Base-by-base conservation (phyloP, 2,329 filamentous ascomycete species). In the Microdochium bolleyi region DNA sequence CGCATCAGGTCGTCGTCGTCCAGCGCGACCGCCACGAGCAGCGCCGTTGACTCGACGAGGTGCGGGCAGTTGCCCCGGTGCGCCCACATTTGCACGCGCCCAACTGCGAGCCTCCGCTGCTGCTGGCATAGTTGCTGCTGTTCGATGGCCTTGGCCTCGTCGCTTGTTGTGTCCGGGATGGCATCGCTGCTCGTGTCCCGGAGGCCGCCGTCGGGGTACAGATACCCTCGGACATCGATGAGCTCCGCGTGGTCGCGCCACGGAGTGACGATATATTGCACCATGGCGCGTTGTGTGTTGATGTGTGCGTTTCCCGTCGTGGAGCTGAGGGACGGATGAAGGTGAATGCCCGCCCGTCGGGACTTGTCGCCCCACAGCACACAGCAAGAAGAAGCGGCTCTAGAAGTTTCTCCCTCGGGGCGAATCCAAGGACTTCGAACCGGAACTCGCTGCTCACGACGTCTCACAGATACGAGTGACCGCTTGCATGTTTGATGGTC, bases 1-100 rank as follows among this genome's bases (percentile, higher is more conserved):
- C 57, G 57, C n/a, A 57, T 54, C 60, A 59, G 63, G 41, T 64
- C 64, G 56, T 74, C 73, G 70, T 91, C 87, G 62, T 83, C 80
- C 51, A 91, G 70, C 21, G 85, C 71, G 25, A 87, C 87, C 55
- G 87, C 83, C 58, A 82, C 81, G 54, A 94, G 73, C 56, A 90
- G 78, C 2, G 85, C 86, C 44, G 88, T 92, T 34, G 85, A 88
- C 70, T 92, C 88, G 52, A 92, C 80, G 68, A 90, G 77, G 71
- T 92, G 86, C 52, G 89, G 88, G 56, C 90, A 87, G 61, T 82
- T 82, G 57, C 84, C 84, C 64, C 87, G 81, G 62, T 86, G 79
- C 77, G 87, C 83, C 86, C 85, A 88, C 69, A 85, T 78, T 44
- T 78, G 77, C 49, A 85, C 81, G 50, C 77, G 73, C 50, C 79